Conservation (phyloP, 805 yeast genomes). For the Blastobotrys attinorum region DNA sequence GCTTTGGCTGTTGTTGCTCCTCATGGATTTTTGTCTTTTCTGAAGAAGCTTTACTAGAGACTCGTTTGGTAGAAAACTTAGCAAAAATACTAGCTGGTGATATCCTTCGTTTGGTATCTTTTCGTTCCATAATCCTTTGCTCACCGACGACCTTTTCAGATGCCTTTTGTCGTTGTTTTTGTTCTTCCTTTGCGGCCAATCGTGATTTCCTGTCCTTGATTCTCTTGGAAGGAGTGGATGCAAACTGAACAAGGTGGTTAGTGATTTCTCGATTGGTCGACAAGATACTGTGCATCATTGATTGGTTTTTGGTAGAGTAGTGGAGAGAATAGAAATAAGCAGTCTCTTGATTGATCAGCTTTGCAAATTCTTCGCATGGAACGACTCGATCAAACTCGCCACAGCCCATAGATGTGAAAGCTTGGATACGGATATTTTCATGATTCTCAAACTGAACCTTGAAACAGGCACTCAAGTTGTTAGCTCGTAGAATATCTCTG, state of each 20-base stretch:
- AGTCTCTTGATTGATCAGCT: constrained; percentile 33
- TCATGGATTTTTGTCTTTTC: background rate
- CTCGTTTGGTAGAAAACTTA: background rate
- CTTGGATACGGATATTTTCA: constrained; percentile 17
- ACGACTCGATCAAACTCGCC: constrained; percentile 21
- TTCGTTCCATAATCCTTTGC: too few relatives aligned
- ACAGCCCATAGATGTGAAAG: constrained; percentile 17
- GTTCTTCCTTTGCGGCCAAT: background rate
- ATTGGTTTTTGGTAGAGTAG: constrained; percentile 31
- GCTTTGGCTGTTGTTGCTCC: background rate
- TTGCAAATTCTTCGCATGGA: constrained; percentile 29
- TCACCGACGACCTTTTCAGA: too few relatives aligned
- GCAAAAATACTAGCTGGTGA: background rate
- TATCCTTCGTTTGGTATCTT: too few relatives aligned
- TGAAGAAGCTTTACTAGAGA: too few relatives aligned
- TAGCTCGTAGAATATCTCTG: constrained; percentile 28
- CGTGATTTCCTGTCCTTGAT: background rate
- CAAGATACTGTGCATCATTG: constrained; percentile 24
- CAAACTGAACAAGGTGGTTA: constrained; percentile 20
- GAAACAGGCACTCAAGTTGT: constrained; percentile 41
- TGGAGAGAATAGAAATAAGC: constrained; percentile 30
- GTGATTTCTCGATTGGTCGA: constrained; percentile 24
- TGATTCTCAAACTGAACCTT: constrained; percentile 38
- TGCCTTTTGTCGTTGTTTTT: background rate
- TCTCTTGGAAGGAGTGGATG: constrained; percentile 9